Percentiles rank a stretch among this genome's conserved stretches.
phyloP scores from a whole-genome alignment of 1,284 basidiomycete species.

The Ustilago crameri region DNA sequence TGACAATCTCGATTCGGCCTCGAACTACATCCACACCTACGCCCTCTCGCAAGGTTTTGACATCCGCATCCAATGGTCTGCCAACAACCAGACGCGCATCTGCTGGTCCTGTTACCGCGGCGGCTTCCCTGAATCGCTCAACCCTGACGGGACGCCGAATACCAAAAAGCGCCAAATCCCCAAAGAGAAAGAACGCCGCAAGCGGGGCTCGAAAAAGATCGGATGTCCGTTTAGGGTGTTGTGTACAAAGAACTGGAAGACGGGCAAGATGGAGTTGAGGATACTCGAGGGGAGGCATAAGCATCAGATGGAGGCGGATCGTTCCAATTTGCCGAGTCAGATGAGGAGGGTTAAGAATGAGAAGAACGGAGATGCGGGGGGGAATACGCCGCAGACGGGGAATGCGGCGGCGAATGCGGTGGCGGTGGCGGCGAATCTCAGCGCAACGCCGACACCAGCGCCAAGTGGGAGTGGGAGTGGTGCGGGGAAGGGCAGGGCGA shows the following conservation, averaged over 20 bases:
- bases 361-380: constrained; percentile 24
- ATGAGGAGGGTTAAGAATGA: constrained; percentile 40
- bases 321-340: constrained; percentile 42
- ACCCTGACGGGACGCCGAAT: constrained; percentile 46
- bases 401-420: constrained; percentile 41
- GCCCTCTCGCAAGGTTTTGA: constrained; percentile 52
- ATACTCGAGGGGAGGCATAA: constrained; percentile 48
- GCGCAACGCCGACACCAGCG: constrained; percentile 18
- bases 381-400: constrained; percentile 17
- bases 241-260: constrained; percentile 53
- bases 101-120: constrained; percentile 53
- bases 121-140: constrained; percentile 44
- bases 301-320: constrained; percentile 48
- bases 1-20: constrained; percentile 49
- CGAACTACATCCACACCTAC: constrained; percentile 54
- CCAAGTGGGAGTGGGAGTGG: background rate
- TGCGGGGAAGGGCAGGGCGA: constrained; percentile 7
- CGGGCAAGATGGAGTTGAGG: constrained; percentile 48
- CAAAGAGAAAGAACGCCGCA: constrained; percentile 48
- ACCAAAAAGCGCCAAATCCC: constrained; percentile 47
- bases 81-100: constrained; percentile 52
- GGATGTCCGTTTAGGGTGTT: constrained; percentile 49
- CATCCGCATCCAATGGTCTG: constrained; percentile 54
- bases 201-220: constrained; percentile 48
- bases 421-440: constrained; percentile 37